These are phyloP conservation scores for Pseudoturritis turrita DNA, from an alignment of 345 rosid genomes.

Conservation along the genomic window DNA sequence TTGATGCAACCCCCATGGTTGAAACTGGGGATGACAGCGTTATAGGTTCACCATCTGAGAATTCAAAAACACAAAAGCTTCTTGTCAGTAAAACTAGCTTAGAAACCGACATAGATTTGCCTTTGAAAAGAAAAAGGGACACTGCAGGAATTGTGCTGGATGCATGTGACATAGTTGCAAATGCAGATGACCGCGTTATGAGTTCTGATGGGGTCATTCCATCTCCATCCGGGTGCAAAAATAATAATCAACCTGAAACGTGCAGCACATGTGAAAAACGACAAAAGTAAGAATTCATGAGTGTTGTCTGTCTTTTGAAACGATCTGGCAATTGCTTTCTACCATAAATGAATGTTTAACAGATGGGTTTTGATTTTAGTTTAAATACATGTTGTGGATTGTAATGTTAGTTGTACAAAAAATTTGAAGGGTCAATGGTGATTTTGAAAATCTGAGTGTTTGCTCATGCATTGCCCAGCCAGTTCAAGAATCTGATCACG, in stretches of 20 bases:
- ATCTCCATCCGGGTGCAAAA: constrained; percentile 22
- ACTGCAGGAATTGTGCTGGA: constrained; percentile 30
- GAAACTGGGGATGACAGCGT: not conserved
- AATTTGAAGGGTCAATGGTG: constrained; percentile 36
- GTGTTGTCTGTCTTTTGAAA: not conserved
- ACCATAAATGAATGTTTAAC: not conserved
- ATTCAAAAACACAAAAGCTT: constrained; percentile 23
- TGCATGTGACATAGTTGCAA: constrained; percentile 26
- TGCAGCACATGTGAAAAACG: constrained; percentile 36
- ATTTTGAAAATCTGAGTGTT: constrained; percentile 23
- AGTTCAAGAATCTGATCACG: constrained; percentile 23
- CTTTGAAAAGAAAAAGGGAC: constrained; percentile 44
- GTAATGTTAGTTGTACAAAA: constrained; percentile 14
- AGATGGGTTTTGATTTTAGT: not conserved
- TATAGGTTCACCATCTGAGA: constrained; percentile 12
- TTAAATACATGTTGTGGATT: not conserved
- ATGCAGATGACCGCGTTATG: constrained; percentile 26
- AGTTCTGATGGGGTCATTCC: constrained; percentile 23
- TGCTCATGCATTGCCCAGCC: constrained; percentile 33
- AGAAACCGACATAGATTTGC: constrained; percentile 27
- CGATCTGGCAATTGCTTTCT: constrained; percentile 14
- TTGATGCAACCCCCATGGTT: constrained; percentile 9
- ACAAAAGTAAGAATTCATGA: constrained; percentile 44
- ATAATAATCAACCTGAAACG: constrained; percentile 25
- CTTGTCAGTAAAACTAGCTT: constrained; percentile 25